phyloP scores from a whole-genome alignment of 768 basidiomycete genomes.

The Neoboletus brunneissimus region DNA sequence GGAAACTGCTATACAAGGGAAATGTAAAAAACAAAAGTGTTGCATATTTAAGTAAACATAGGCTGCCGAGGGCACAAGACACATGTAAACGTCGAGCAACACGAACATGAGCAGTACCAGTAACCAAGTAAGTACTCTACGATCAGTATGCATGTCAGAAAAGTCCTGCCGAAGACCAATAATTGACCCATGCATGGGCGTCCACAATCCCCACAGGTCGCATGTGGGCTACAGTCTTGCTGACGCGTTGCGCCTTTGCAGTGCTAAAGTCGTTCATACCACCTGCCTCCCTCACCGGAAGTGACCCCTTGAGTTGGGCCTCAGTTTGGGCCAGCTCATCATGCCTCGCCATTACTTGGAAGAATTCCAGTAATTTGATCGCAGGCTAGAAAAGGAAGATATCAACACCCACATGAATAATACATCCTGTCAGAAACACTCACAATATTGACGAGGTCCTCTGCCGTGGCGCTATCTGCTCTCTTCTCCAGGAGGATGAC shows the following conservation, averaged over 20 bases:
- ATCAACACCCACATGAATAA: neutral
- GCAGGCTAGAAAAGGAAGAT: constrained; percentile 27
- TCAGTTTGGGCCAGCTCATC: neutral
- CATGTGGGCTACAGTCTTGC: constrained; percentile 14
- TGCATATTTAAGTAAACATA: too few relatives aligned
- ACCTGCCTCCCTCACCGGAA: neutral
- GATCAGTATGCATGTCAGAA: too few relatives aligned
- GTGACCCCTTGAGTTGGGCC: neutral
- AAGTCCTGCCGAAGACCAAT: constrained; percentile 1
- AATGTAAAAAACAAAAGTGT: too few relatives aligned
- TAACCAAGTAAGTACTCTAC: too few relatives aligned
- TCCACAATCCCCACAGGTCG: constrained; percentile 13
- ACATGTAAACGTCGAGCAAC: too few relatives aligned
- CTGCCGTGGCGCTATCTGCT: constrained; percentile 13
- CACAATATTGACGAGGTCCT: constrained; percentile 8
- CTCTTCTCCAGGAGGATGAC: constrained; percentile 25
- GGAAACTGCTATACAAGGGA: too few relatives aligned
- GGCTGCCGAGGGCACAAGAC: too few relatives aligned
- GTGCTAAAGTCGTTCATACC: constrained; percentile 6
- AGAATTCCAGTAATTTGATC: constrained; percentile 31
- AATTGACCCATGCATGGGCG: constrained; percentile 16
- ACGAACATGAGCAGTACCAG: too few relatives aligned
- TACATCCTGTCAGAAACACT: neutral
- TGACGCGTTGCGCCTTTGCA: constrained; percentile 7
- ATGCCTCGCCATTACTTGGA: constrained; percentile 15